These are phyloP conservation scores for Boletellus ananas DNA, from an alignment of 768 basidiomycete species.

Conservation along the genomic window DNA sequence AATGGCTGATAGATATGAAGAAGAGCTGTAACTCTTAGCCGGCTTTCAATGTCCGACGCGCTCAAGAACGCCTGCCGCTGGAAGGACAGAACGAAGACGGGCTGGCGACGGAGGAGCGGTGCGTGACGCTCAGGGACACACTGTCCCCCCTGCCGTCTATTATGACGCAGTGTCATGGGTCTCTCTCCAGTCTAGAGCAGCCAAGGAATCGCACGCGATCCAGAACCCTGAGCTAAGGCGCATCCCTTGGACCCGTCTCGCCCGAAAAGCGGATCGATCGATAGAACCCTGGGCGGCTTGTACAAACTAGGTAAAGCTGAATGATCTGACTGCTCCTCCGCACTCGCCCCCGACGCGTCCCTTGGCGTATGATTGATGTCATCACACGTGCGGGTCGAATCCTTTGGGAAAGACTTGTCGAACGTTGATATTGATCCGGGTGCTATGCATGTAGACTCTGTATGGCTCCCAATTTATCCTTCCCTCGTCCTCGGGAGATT, in stretches of 20 bases:
- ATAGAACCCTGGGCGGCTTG: slow-evolving; percentile 3
- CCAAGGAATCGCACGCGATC: background rate
- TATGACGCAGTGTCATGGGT: slow-evolving; percentile 26
- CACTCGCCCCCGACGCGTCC: too few species aligned
- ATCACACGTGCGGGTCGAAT: slow-evolving; percentile 38
- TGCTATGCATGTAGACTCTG: slow-evolving; percentile 57
- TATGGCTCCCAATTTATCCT: slow-evolving; percentile 56
- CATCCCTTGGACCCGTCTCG: slow-evolving; percentile 7
- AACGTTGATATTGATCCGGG: slow-evolving; percentile 89
- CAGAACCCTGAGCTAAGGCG: background rate
- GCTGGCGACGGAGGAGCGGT: background rate
- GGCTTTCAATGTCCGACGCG: slow-evolving; percentile 2
- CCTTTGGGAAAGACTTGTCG: slow-evolving; percentile 82
- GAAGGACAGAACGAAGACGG: background rate
- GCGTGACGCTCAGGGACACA: slow-evolving; percentile 2
- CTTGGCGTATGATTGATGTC: background rate
- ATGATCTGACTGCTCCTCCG: background rate
- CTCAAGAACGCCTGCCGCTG: background rate
- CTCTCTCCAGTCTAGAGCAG: background rate
- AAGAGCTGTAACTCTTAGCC: slow-evolving; percentile 23
- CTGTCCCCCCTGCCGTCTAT: background rate
- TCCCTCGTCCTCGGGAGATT: slow-evolving; percentile 22
- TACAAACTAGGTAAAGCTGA: slow-evolving; percentile 1
- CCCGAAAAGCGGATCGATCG: slow-evolving; percentile 9
- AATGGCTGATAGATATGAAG: slow-evolving; percentile 27